Percentiles rank a stretch among this genome's conserved stretches.
Evolutionary conservation across 108 stramenopile species (phyloP).

Genomic region (Cyclotella baltica): DNA sequence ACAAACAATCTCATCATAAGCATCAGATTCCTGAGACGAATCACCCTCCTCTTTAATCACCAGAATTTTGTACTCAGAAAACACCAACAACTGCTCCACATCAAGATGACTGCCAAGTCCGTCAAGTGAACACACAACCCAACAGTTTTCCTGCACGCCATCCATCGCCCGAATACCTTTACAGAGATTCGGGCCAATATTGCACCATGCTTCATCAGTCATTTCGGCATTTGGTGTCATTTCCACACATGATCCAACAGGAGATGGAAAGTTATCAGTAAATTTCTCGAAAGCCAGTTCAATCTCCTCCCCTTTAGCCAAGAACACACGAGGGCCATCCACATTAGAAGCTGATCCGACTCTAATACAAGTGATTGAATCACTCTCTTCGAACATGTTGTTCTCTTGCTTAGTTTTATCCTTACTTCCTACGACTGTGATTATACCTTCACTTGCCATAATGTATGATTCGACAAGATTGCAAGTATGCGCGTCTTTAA

Average conservation of each 20-base stretch:
- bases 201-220: conserved; percentile 34
- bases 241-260: conserved; percentile 7
- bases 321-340: conserved; percentile 18
- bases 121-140: conserved; percentile 22
- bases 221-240: conserved; percentile 38
- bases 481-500: not conserved
- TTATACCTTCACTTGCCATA: not conserved
- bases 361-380: conserved; percentile 20
- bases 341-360: conserved; percentile 17
- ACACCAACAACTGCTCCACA: not conserved
- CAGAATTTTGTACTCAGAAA: not conserved
- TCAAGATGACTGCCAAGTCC: conserved; percentile 28
- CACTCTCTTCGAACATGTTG: conserved; percentile 5
- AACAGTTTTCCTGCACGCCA: conserved; percentile 4
- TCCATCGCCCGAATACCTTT: conserved; percentile 23
- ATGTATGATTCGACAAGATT: conserved; percentile 1
- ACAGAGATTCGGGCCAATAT: not conserved
- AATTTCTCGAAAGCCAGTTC: not conserved
- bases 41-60: conserved; percentile 31
- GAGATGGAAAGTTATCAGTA: not conserved
- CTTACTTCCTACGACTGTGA: conserved; percentile 13
- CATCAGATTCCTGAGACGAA: conserved; percentile 24
- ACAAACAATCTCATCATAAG: conserved; percentile 21
- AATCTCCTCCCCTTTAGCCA: conserved; percentile 11
- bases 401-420: conserved; percentile 39